Evolutionary conservation across 1,139 yeast species (phyloP).

Genomic region (Blastobotrys buckinghamii): DNA sequence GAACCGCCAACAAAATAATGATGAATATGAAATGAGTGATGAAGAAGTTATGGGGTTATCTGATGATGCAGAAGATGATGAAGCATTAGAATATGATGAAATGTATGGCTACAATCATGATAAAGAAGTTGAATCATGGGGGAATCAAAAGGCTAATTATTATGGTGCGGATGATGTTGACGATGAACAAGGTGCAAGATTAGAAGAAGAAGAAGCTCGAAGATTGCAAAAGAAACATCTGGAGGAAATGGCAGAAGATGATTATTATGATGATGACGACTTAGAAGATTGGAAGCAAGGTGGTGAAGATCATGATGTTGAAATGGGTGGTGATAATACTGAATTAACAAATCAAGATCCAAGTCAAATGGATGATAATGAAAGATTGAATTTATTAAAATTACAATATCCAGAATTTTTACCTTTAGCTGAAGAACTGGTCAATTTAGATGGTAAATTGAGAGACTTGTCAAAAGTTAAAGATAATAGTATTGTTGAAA

Average conservation of each 20-base stretch:
- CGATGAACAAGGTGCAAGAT: slow-evolving; percentile 71
- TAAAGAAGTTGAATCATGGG: slow-evolving; percentile 69
- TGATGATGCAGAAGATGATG: slow-evolving; percentile 26
- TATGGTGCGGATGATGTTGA: slow-evolving; percentile 77
- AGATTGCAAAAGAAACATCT: slow-evolving; percentile 83
- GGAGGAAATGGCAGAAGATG: slow-evolving; percentile 73
- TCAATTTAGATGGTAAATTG: slow-evolving; percentile 42
- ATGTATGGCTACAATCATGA: slow-evolving; percentile 43
- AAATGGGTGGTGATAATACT: slow-evolving; percentile 26
- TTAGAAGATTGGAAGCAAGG: slow-evolving; percentile 45
- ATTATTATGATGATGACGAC: slow-evolving; percentile 77
- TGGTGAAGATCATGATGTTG: slow-evolving; percentile 16
- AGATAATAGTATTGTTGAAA: slow-evolving; percentile 24
- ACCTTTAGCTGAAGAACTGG: slow-evolving; percentile 67
- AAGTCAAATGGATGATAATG: slow-evolving; percentile 37
- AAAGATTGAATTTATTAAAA: slow-evolving; percentile 26
- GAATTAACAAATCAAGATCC: slow-evolving; percentile 34
- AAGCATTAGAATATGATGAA: slow-evolving; percentile 22
- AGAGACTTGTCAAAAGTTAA: slow-evolving; percentile 28
- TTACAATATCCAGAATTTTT: slow-evolving; percentile 66
- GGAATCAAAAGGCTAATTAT: slow-evolving; percentile 62
- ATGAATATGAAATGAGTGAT: slow-evolving; percentile 43
- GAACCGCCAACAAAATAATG: slow-evolving; percentile 18
- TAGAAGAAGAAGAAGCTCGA: slow-evolving; percentile 82
- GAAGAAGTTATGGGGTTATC: slow-evolving; percentile 45